Base-by-base conservation (phyloP, 192 early-diverging fungal genomes). In the Geosiphon pyriformis region DNA sequence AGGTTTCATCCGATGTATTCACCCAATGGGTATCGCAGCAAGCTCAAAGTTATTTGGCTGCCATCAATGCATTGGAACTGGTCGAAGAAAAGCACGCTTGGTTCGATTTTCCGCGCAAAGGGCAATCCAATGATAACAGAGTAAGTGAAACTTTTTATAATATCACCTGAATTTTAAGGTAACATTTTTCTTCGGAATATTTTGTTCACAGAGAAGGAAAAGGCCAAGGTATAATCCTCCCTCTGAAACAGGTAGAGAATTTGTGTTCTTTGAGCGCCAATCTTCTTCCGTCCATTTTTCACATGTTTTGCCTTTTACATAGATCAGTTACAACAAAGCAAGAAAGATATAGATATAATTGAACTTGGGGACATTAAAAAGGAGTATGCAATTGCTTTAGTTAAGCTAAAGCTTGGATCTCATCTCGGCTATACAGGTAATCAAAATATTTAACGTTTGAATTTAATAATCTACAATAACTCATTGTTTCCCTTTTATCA, bases 41-140 rank as follows among this genome's bases (percentile, higher is more conserved):
- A 55, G 23, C 53, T 20, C 53, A 55, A 55, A 55, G 53, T 55
- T 55, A 55, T 29, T 29, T 55, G 12, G 53, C 53, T 0, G 53
- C 53, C 11, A 23, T 55, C 23, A 55, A 55, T 55, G 12, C 53
- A 26, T 29, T 55, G 11, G 53, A 55, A 29, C 23, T 55, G 53
- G 22, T 55, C 23, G 27, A 20, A 26, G 53, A 55, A 2, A 55
- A 29, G 27, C 12, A 55, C 11, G 53, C 53, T 12, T 55, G 53
- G 53, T 55, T 55, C 23, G 11, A 55, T 42, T 42, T 10, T 42
- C 37, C 37, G 6, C 37, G 37, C 6, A 42, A 42, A 42, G 6
- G 6, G 6, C 37, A 42, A 42, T 42, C 37, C 15, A 15, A 42
- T 42, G 37, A 42, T 42, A 42, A 42, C 15, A 42, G 37, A 42